These are phyloP conservation scores for Saururus chinensis DNA, from an alignment of 164 flowering plant genomes.

Conservation along the genomic window DNA sequence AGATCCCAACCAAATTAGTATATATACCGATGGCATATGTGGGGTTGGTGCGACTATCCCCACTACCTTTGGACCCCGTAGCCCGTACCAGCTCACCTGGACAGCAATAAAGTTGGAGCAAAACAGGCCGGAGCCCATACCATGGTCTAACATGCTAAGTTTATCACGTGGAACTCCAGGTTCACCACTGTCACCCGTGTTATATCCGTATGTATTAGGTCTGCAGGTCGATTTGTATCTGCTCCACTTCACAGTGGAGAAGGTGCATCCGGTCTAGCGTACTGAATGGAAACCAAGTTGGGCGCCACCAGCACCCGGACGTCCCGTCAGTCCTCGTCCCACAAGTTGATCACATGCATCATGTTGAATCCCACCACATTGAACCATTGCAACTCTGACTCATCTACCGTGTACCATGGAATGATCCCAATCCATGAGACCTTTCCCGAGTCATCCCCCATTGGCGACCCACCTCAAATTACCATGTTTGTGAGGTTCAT, in stretches of 20 bases:
- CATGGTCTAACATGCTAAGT: constrained; percentile 33
- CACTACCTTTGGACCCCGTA: too few relatives aligned
- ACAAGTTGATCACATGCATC: constrained; percentile 61
- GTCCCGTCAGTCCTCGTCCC: constrained; percentile 66
- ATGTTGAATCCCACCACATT: constrained; percentile 67
- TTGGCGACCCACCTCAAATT: constrained; percentile 29
- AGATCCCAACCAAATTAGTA: too few relatives aligned
- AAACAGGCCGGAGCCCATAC: too few relatives aligned
- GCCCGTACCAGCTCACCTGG: too few relatives aligned
- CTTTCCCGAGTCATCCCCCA: constrained; percentile 33
- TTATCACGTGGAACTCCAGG: constrained; percentile 56
- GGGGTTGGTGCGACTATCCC: too few relatives aligned
- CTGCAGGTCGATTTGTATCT: constrained; percentile 41
- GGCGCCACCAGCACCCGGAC: constrained; percentile 49
- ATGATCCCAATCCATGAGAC: constrained; percentile 57
- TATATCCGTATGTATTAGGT: constrained; percentile 39
- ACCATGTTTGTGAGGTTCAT: constrained; percentile 47
- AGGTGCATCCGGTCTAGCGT: constrained; percentile 52
- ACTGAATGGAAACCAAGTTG: constrained; percentile 45
- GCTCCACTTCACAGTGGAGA: constrained; percentile 48
- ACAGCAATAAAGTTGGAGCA: too few relatives aligned
- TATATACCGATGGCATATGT: too few relatives aligned
- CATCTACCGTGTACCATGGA: constrained; percentile 54
- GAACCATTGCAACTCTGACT: constrained; percentile 59
- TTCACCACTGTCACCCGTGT: constrained; percentile 39